Evolutionary conservation across 2,329 filamentous ascomycete species (phyloP).

Genomic region (Aspergillus spinulosporus): DNA sequence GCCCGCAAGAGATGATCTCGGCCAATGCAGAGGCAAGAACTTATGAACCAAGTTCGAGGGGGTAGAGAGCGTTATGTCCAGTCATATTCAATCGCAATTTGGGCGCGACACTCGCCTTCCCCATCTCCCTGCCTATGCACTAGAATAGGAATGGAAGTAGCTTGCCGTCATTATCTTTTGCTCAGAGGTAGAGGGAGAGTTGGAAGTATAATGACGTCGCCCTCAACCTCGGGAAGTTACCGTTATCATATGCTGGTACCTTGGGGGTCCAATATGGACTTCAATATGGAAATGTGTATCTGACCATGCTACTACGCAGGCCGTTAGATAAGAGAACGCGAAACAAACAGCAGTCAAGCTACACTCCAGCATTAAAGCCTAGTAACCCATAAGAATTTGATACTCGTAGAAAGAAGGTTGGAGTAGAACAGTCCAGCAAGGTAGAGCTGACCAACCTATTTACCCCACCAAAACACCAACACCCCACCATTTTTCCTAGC

Average conservation of each 20-base stretch:
- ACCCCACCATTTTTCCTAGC: constrained; percentile 4
- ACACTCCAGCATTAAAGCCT: not conserved
- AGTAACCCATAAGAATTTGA: not conserved
- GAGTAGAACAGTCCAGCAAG: not conserved
- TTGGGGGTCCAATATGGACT: not conserved
- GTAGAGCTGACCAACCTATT: not conserved
- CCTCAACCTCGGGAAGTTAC: not conserved
- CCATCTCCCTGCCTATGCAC: too few species aligned
- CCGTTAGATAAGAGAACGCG: too few species aligned
- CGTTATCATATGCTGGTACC: not conserved
- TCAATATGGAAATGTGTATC: not conserved
- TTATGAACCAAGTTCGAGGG: too few species aligned
- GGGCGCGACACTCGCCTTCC: too few species aligned
- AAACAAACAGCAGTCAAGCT: not conserved
- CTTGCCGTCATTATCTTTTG: too few species aligned
- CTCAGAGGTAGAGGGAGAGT: too few species aligned
- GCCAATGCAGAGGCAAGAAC: too few species aligned
- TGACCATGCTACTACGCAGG: too few species aligned
- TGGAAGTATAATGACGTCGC: not conserved
- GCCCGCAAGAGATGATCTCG: too few species aligned
- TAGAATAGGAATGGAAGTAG: too few species aligned
- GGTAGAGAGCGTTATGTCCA: too few species aligned
- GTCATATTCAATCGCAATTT: too few species aligned
- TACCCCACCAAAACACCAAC: constrained; percentile 14
- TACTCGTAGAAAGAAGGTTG: not conserved